A percentile compares a stretch with the other conserved stretches of the same genome.
phyloP scores from a whole-genome alignment of 768 basidiomycete genomes.

The Boletales sp. region DNA sequence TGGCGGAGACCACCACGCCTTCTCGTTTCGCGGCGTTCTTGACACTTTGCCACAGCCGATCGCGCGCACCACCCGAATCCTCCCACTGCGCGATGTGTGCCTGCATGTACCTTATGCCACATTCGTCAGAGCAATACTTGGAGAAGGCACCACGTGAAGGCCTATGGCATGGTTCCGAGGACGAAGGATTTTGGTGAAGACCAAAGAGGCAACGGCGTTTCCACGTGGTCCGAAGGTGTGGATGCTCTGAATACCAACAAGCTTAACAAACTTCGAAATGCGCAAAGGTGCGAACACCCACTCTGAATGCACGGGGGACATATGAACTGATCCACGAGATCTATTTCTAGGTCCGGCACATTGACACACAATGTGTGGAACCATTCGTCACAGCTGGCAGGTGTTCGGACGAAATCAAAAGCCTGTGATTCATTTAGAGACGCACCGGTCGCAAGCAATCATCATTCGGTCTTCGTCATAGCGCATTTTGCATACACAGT shows the following conservation, averaged over 20 bases:
- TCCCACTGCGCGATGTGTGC: constrained; percentile 59
- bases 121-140: constrained; percentile 90
- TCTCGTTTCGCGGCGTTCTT: constrained; percentile 67
- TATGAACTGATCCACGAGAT: constrained; percentile 89
- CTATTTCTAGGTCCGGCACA: constrained; percentile 77
- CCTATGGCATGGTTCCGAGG: constrained; percentile 69
- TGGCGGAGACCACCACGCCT: constrained; percentile 55
- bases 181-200: constrained; percentile 57
- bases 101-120: constrained; percentile 73
- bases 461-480: constrained; percentile 87
- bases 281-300: constrained; percentile 37
- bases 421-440: constrained; percentile 4
- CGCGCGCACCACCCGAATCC: constrained; percentile 58
- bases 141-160: constrained; percentile 80
- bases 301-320: constrained; percentile 79
- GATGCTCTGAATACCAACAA: constrained; percentile 43
- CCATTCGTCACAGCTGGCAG: constrained; percentile 87
- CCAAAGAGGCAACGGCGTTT: constrained; percentile 77
- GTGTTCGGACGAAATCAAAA: not conserved
- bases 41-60: constrained; percentile 70
- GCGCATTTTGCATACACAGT: constrained; percentile 83
- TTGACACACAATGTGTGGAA: constrained; percentile 85
- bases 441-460: constrained; percentile 92
- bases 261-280: not conserved
- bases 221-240: constrained; percentile 69